Evolutionary conservation across 768 basidiomycete genomes (phyloP).

Genomic region (Collybia sp.): DNA sequence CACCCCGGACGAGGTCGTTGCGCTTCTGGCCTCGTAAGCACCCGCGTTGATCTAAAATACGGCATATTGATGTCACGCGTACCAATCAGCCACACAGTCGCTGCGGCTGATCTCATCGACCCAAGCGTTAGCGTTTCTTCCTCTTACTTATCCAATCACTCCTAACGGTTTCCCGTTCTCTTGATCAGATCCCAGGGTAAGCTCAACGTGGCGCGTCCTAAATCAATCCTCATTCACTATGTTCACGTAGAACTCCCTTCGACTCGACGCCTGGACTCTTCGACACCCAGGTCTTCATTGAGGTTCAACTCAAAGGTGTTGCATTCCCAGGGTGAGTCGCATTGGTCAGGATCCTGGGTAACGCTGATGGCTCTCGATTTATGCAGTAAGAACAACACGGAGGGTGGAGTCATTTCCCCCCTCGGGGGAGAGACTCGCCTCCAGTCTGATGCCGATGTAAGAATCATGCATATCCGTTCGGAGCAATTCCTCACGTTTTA

Average conservation of each 20-base stretch:
- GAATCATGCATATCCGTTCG: not conserved
- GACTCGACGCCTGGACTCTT: not conserved
- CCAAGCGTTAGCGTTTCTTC: not conserved
- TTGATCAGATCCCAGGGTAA: too few relatives aligned
- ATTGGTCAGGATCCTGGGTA: too few relatives aligned
- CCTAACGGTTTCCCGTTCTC: too few relatives aligned
- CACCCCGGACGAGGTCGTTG: conserved; percentile 28
- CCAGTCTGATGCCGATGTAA: conserved; percentile 11
- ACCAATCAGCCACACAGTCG: conserved; percentile 13
- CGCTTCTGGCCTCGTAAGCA: conserved; percentile 26
- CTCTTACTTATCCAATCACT: too few relatives aligned
- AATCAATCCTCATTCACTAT: not conserved
- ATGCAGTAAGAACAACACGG: too few relatives aligned
- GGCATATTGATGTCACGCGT: too few relatives aligned
- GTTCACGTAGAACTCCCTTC: not conserved
- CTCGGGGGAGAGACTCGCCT: conserved; percentile 13
- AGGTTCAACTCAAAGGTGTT: not conserved
- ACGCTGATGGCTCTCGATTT: too few relatives aligned
- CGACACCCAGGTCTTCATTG: not conserved
- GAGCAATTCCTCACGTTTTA: too few relatives aligned
- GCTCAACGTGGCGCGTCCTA: too few relatives aligned
- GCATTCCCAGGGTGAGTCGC: too few relatives aligned
- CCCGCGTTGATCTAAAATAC: too few relatives aligned
- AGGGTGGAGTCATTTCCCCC: conserved; percentile 11
- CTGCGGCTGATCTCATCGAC: conserved; percentile 28